A percentile compares a stretch with the other conserved stretches of the same genome.
These are phyloP conservation scores for Fomitopsis schrenkii DNA, from an alignment of 1,284 basidiomycete genomes.

Conservation along the genomic window DNA sequence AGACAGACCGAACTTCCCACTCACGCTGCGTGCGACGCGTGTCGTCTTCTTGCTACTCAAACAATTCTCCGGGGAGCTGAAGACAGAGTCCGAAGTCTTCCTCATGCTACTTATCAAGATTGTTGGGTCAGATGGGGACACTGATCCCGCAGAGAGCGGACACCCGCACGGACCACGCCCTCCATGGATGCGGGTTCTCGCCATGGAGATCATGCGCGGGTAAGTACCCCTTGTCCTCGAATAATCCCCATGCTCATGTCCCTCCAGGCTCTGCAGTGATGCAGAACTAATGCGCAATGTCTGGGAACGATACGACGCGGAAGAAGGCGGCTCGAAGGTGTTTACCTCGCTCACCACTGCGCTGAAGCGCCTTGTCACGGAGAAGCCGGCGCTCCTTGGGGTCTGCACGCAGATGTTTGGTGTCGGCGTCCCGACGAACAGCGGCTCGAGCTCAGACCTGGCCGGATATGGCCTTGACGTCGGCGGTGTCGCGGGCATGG, in stretches of 20 bases:
- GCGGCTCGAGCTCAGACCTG: slow-evolving; percentile 29
- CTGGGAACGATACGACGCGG: slow-evolving; percentile 79
- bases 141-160: slow-evolving; percentile 20
- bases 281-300: slow-evolving; percentile 76
- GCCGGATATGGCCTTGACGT: slow-evolving; percentile 52
- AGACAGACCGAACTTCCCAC: slow-evolving; percentile 81
- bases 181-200: slow-evolving; percentile 84
- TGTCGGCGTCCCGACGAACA: slow-evolving; percentile 51
- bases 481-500: slow-evolving; percentile 77
- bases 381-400: slow-evolving; percentile 83
- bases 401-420: slow-evolving; percentile 78
- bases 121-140: slow-evolving; percentile 60
- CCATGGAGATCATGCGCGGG: slow-evolving; percentile 92
- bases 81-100: slow-evolving; percentile 82
- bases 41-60: slow-evolving; percentile 92
- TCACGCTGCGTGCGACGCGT: slow-evolving; percentile 87
- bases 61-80: slow-evolving; percentile 82
- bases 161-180: slow-evolving; percentile 45
- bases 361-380: slow-evolving; percentile 80
- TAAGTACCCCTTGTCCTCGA: slow-evolving; percentile 21
- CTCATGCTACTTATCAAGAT: slow-evolving; percentile 78
- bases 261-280: slow-evolving; percentile 71
- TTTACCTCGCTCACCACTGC: slow-evolving; percentile 80
- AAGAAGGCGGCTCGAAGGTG: slow-evolving; percentile 59
- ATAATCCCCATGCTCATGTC: background rate